Evolutionary conservation across 2,329 filamentous ascomycete genomes (phyloP).

Genomic region (Diaporthe helianthi): DNA sequence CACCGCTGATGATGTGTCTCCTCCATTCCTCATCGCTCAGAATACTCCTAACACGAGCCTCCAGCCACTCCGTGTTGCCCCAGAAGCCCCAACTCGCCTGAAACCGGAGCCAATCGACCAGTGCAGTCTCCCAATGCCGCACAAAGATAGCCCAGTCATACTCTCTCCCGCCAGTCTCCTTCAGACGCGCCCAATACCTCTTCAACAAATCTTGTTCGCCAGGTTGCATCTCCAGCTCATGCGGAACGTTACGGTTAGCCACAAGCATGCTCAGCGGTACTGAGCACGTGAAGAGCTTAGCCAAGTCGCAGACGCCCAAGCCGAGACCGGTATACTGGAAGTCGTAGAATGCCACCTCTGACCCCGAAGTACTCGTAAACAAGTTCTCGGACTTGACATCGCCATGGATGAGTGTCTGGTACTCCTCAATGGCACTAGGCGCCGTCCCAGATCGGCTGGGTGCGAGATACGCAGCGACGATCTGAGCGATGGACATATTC

Average conservation of each 20-base stretch:
- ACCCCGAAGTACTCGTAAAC: constrained; percentile 59
- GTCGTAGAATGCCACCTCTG: constrained; percentile 69
- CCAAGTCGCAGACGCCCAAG: constrained; percentile 69
- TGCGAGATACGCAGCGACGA: constrained; percentile 58
- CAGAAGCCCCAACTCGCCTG: constrained; percentile 68
- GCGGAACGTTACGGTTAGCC: constrained; percentile 33
- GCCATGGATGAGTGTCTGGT: constrained; percentile 68
- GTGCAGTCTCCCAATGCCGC: constrained; percentile 69
- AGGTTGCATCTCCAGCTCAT: constrained; percentile 54
- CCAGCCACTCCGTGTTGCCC: constrained; percentile 66
- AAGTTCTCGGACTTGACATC: constrained; percentile 76
- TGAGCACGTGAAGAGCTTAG: constrained; percentile 72
- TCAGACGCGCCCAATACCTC: constrained; percentile 53
- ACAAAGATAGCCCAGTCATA: constrained; percentile 64
- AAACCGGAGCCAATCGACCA: constrained; percentile 72
- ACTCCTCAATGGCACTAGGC: constrained; percentile 41
- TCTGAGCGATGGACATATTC: constrained; percentile 49
- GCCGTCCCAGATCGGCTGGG: constrained; percentile 44
- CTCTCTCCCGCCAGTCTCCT: constrained; percentile 40
- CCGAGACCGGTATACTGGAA: constrained; percentile 74
- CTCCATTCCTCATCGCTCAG: constrained; percentile 50
- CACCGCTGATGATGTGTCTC: not conserved
- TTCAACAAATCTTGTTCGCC: constrained; percentile 60
- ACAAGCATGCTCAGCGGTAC: constrained; percentile 62
- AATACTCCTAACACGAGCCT: constrained; percentile 60